These are phyloP conservation scores for Aegilops tauschii DNA, from an alignment of 176 grass and related monocot genomes.

Conservation along the genomic window DNA sequence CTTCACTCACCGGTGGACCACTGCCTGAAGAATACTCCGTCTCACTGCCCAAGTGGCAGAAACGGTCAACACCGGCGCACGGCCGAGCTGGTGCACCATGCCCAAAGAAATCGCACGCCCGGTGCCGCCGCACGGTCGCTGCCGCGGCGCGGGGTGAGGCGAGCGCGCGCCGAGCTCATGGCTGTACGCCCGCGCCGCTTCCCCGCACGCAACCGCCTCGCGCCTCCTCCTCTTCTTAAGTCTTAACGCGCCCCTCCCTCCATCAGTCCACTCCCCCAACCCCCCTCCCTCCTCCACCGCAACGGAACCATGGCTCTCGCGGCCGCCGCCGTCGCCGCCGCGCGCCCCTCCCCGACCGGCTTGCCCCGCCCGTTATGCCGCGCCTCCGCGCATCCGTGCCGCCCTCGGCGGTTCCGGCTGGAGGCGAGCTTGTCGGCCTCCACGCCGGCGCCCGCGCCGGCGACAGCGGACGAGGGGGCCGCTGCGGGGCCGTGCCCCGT, in stretches of 20 bases:
- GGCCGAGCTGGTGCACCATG: slow-evolving; percentile 45
- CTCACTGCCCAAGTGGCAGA: slow-evolving; percentile 8
- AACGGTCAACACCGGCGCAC: slow-evolving; percentile 29
- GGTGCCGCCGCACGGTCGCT: slow-evolving; percentile 25
- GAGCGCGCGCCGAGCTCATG: slow-evolving; percentile 72
- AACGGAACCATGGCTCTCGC: slow-evolving; percentile 42
- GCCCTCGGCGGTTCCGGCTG: slow-evolving; percentile 12
- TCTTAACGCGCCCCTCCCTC: background rate
- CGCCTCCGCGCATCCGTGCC: slow-evolving; percentile 7
- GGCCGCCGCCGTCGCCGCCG: slow-evolving; percentile 34
- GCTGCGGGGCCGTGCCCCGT: slow-evolving; percentile 50
- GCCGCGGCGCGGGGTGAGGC: slow-evolving; percentile 45
- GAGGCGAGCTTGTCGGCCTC: slow-evolving; percentile 39
- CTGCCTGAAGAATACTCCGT: background rate
- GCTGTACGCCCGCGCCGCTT: slow-evolving; percentile 59
- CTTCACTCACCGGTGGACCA: slow-evolving; percentile 13
- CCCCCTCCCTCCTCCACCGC: background rate
- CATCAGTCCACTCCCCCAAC: background rate
- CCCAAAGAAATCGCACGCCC: slow-evolving; percentile 20
- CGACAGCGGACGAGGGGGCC: slow-evolving; percentile 31
- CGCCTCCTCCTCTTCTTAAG: slow-evolving; percentile 44
- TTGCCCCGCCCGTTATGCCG: slow-evolving; percentile 14
- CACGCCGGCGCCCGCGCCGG: background rate
- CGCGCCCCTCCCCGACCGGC: slow-evolving; percentile 21
- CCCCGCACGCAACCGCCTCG: slow-evolving; percentile 80